Evolutionary conservation across 2,329 filamentous ascomycete species (phyloP).

Genomic region (Nemania sp.): DNA sequence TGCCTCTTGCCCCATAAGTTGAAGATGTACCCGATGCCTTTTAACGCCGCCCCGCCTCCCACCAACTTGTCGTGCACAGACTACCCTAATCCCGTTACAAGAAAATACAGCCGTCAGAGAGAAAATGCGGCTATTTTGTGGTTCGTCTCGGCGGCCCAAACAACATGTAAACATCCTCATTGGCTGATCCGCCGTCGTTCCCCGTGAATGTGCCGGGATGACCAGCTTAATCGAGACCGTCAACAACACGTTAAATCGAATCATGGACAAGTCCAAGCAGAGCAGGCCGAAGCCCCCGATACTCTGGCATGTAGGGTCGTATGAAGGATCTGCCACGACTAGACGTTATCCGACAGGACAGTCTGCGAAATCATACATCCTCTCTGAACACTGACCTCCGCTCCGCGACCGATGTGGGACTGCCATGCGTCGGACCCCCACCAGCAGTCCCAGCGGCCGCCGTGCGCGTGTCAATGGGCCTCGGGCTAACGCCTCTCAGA

Average conservation of each 20-base stretch:
- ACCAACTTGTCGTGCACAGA: slow-evolving; percentile 7
- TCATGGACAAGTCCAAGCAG: not conserved
- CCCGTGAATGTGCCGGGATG: not conserved
- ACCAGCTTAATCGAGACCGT: not conserved
- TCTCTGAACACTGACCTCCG: slow-evolving; percentile 40
- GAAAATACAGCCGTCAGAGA: not conserved
- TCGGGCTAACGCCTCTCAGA: slow-evolving; percentile 73
- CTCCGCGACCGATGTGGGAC: slow-evolving; percentile 36
- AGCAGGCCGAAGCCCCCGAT: not conserved
- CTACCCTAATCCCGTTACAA: slow-evolving; percentile 4
- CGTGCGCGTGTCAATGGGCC: slow-evolving; percentile 60
- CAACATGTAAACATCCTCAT: not conserved
- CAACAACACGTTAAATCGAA: not conserved
- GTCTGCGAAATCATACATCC: slow-evolving; percentile 29
- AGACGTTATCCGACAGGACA: not conserved
- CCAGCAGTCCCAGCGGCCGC: slow-evolving; percentile 14
- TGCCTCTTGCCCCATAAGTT: not conserved
- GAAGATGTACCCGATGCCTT: not conserved
- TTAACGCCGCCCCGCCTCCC: slow-evolving; percentile 9
- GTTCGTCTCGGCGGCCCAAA: not conserved
- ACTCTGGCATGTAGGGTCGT: not conserved
- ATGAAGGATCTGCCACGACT: not conserved
- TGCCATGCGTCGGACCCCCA: slow-evolving; percentile 28
- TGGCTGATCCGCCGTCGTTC: not conserved
- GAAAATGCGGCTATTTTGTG: not conserved